These are phyloP conservation scores for Trametes hirsuta DNA, from an alignment of 1,284 basidiomycete genomes.

Conservation along the genomic window DNA sequence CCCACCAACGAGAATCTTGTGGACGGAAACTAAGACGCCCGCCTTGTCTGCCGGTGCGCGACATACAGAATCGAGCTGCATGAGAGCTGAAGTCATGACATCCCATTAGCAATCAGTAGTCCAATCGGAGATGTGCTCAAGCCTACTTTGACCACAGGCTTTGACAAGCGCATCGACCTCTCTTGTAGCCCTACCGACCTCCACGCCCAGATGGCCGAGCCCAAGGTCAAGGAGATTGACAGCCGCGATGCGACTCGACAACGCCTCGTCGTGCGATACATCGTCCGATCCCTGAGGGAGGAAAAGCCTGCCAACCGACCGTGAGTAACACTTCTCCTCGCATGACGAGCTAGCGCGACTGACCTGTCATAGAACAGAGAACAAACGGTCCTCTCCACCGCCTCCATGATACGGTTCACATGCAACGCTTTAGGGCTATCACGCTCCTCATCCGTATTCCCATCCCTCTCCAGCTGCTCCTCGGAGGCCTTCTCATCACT, in stretches of 20 bases:
- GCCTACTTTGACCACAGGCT: slow-evolving; percentile 77
- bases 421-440: slow-evolving; percentile 41
- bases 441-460: slow-evolving; percentile 30
- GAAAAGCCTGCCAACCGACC: slow-evolving; percentile 51
- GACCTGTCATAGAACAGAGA: slow-evolving; percentile 62
- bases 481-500: slow-evolving; percentile 33
- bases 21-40: slow-evolving; percentile 77
- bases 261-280: slow-evolving; percentile 82
- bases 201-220: slow-evolving; percentile 85
- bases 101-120: neutral
- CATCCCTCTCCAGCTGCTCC: slow-evolving; percentile 36
- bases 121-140: neutral
- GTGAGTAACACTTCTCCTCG: neutral
- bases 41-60: slow-evolving; percentile 81
- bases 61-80: slow-evolving; percentile 63
- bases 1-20: slow-evolving; percentile 82
- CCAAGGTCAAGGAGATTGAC: slow-evolving; percentile 88
- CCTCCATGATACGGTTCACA: slow-evolving; percentile 64
- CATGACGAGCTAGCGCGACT: slow-evolving; percentile 4
- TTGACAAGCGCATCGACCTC: slow-evolving; percentile 71
- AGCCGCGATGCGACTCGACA: slow-evolving; percentile 87
- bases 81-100: slow-evolving; percentile 54
- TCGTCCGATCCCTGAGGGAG: slow-evolving; percentile 75
- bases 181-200: slow-evolving; percentile 55
- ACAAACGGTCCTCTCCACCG: slow-evolving; percentile 72